Evolutionary conservation across 2,329 filamentous ascomycete species (phyloP).

Genomic region (Microascus cirrosus): DNA sequence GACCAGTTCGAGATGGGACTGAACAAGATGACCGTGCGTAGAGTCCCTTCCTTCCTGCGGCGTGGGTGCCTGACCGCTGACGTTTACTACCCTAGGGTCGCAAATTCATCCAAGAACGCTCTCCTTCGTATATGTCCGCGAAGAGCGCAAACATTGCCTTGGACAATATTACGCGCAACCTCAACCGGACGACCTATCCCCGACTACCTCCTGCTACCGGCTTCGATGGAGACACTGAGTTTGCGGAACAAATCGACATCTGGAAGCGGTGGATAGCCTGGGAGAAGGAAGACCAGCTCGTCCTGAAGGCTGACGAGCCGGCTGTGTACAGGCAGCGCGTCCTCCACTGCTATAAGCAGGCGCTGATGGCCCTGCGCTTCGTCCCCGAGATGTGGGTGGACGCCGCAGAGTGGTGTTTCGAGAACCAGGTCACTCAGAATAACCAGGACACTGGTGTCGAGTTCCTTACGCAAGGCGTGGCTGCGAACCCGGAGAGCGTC

Average conservation of each 20-base stretch:
- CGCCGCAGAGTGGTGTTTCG: constrained; percentile 83
- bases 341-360: constrained; percentile 86
- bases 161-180: constrained; percentile 72
- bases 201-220: constrained; percentile 72
- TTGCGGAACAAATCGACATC: constrained; percentile 67
- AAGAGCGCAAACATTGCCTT: constrained; percentile 80
- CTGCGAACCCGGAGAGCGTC: constrained; percentile 88
- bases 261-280: constrained; percentile 94
- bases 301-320: constrained; percentile 71
- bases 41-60: neutral
- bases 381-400: constrained; percentile 96
- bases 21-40: constrained; percentile 77
- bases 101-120: constrained; percentile 89
- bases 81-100: constrained; percentile 53
- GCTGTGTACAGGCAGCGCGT: constrained; percentile 67
- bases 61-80: constrained; percentile 5
- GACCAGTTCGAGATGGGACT: constrained; percentile 90
- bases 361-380: constrained; percentile 84
- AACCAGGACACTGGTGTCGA: constrained; percentile 53
- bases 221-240: constrained; percentile 80
- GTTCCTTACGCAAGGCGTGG: constrained; percentile 71
- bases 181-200: constrained; percentile 70
- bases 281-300: constrained; percentile 88
- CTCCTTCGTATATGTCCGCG: constrained; percentile 90
- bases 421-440: constrained; percentile 57